Evolutionary conservation across 768 basidiomycete genomes (phyloP), one percentile per base, ranked within the genome.

Genomic region (Pulveroboletus ravenelii): DNA sequence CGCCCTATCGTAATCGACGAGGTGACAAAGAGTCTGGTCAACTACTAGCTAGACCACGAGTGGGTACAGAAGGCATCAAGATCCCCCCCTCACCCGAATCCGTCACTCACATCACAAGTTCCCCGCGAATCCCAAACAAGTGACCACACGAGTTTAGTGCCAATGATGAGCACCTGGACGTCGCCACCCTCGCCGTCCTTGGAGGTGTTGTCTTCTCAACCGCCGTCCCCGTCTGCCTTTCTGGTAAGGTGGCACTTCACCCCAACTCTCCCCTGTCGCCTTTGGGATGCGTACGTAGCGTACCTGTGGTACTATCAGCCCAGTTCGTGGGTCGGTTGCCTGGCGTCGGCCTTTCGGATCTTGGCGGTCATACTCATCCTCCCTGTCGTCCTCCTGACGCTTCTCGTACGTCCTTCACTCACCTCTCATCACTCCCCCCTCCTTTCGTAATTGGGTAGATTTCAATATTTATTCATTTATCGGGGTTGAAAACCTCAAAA

Each of bases 261-360:
- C 5, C 23, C 30, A 23, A 35, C 52, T 5, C 30, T 75, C 35
- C 79, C 78, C 4, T 59, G 60, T 27, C 62, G 70, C 6, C 56
- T 86, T 32, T 88, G 85, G 85, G 61, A 73, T 18, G 71, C 70
- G 51, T 90, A 90, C 58, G 55, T 83, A 48, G 68, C 78, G 34
- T 74, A 84, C 59, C 72, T 90, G 20, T 85, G 81, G 78, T 68
- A 77, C 58, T 88, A 87, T 59, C 63, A 78, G 41, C 72, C 78
- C 3, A 70, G 74, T 36, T 89, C 89, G 4, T 85, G 80, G 81
- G 82, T 90, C 42, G 78, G 75, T 36, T 78, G 75, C 52, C 72
- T 78, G 32, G 85, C 88, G 15, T 82, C 77, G 36, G 71, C 72
- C 6, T 85, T 77, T 58, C 84, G 87, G 48, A 64, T 88, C 41